Conservation (phyloP, 257 asterid genomes). For the Jacaranda mimosifolia region DNA sequence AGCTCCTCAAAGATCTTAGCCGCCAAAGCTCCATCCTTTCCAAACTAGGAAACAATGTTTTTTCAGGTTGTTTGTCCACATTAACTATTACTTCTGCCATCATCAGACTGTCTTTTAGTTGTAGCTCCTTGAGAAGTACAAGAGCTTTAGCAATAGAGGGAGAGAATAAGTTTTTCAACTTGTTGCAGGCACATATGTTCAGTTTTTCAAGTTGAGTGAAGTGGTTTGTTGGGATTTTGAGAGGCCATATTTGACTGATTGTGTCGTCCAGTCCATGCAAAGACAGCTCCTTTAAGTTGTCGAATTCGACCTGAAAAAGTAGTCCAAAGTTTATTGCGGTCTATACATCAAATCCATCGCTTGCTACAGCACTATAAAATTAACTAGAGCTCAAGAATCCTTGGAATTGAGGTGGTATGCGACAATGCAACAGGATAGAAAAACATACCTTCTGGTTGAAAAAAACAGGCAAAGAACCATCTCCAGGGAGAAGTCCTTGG, state of each 20-base stretch:
- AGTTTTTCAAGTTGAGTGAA: neutral
- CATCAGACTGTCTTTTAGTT: neutral
- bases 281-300: conserved; percentile 12
- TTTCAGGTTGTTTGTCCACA: neutral
- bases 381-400: too few species aligned
- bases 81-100: neutral
- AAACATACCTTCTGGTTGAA: neutral
- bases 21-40: neutral
- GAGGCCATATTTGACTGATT: neutral
- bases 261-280: neutral
- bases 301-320: neutral
- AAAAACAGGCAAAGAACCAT: neutral
- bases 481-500: neutral
- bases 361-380: too few species aligned
- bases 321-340: too few species aligned
- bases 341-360: too few species aligned
- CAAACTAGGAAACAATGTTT: neutral
- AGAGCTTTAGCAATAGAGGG: conserved; percentile 4
- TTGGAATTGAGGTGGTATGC: too few species aligned
- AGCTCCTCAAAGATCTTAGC: conserved; percentile 5
- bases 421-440: neutral
- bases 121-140: neutral
- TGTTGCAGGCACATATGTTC: conserved; percentile 9
- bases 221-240: neutral
- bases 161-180: neutral